phyloP scores from a whole-genome alignment of 257 asterid genomes.

The Solanum raphanifolium region DNA sequence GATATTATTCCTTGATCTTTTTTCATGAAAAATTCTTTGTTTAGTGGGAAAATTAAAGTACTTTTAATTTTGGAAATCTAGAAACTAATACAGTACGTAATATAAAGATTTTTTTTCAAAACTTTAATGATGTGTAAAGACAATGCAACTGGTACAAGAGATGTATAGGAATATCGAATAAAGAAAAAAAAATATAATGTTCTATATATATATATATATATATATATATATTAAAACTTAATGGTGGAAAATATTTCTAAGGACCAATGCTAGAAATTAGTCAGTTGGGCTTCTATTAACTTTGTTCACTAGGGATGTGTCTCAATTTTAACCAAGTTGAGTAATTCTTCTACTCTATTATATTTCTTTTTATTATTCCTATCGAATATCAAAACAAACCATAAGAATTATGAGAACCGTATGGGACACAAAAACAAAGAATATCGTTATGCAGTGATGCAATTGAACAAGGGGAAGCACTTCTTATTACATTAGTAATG shows the following conservation, averaged over 20 bases:
- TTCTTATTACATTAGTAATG: too few species aligned
- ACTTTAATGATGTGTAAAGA: background rate
- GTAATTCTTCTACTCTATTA: background rate
- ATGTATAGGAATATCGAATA: background rate
- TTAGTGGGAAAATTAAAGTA: background rate
- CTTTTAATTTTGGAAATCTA: background rate
- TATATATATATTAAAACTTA: background rate
- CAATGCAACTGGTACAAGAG: background rate
- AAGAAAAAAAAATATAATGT: background rate
- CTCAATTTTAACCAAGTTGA: background rate
- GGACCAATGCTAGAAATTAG: background rate
- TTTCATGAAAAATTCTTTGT: background rate
- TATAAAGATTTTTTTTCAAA: background rate
- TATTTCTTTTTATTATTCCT: background rate
- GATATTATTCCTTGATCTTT: background rate
- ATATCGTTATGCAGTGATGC: background rate
- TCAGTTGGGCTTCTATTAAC: background rate
- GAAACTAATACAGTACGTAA: background rate
- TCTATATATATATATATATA: background rate
- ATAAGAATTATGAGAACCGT: background rate
- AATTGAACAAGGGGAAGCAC: background rate
- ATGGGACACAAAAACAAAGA: background rate
- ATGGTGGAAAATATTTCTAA: background rate
- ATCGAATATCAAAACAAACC: background rate
- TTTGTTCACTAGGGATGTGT: background rate